Conservation (phyloP, 768 basidiomycete species). For the Pleurotus giganteus region DNA sequence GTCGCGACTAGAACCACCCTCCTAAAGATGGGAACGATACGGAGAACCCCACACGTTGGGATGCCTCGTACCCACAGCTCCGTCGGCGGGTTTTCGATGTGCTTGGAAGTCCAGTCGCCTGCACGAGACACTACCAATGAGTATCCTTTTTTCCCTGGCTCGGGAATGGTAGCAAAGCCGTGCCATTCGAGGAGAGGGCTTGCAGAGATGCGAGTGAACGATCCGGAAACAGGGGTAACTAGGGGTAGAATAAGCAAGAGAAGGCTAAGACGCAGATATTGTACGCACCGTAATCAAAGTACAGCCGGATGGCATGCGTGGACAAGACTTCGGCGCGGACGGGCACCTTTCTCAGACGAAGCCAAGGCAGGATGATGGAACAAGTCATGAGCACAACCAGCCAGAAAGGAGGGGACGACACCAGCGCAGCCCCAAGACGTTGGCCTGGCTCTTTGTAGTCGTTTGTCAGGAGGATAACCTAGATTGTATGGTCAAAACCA, state of each 20-base stretch:
- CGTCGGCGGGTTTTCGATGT: constrained; percentile 46
- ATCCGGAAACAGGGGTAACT: constrained; percentile 27
- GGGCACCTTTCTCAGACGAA: constrained; percentile 51
- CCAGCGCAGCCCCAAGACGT: constrained; percentile 40
- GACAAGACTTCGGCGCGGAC: constrained; percentile 53
- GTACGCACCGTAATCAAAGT: constrained; percentile 56
- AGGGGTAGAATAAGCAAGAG: constrained; percentile 19
- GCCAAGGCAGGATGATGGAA: constrained; percentile 58
- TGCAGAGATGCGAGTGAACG: constrained; percentile 7
- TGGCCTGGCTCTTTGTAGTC: constrained; percentile 41
- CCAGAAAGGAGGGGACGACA: constrained; percentile 54
- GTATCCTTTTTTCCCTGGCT: constrained; percentile 36
- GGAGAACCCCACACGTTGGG: constrained; percentile 48
- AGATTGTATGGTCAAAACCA: neutral
- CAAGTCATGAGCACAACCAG: constrained; percentile 49
- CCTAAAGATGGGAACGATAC: constrained; percentile 48
- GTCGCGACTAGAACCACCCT: constrained; percentile 53
- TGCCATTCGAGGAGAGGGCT: constrained; percentile 39
- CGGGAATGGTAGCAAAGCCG: constrained; percentile 30
- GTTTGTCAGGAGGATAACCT: constrained; percentile 51
- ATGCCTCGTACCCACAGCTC: constrained; percentile 55
- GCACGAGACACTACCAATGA: constrained; percentile 53
- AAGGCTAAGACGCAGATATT: neutral
- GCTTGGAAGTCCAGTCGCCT: constrained; percentile 54
- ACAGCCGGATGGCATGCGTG: constrained; percentile 52